A percentile compares a stretch with the other conserved stretches of the same genome.
Evolutionary conservation across 1,139 yeast genomes (phyloP).

Genomic region (Hansenula anomala): DNA sequence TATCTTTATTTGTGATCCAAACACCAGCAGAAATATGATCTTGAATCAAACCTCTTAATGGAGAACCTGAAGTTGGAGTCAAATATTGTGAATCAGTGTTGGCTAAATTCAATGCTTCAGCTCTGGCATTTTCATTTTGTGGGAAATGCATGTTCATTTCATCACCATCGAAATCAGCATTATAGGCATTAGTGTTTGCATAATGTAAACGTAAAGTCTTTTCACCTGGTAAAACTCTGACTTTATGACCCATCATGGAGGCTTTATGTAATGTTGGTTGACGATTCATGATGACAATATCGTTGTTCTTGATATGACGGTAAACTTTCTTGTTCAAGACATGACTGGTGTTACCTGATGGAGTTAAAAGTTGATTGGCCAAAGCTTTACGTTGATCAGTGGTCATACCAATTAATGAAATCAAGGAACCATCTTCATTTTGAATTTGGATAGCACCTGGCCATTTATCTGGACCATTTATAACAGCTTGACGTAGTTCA

Average conservation of each 20-base stretch:
- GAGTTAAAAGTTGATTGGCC: constrained; percentile 92
- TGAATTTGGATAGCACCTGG: constrained; percentile 98
- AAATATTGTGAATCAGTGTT: constrained; percentile 96
- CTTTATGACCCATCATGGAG: constrained; percentile 99
- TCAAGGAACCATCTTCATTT: constrained; percentile 89
- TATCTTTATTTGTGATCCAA: constrained; percentile 91
- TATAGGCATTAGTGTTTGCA: constrained; percentile 98
- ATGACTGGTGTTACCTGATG: constrained; percentile 46
- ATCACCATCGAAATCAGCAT: constrained; percentile 99
- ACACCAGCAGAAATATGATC: constrained; percentile 99
- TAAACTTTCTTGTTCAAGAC: constrained; percentile 87
- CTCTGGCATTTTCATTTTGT: constrained; percentile 95
- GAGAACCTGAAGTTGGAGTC: constrained; percentile 97
- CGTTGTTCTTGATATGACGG: constrained; percentile 91
- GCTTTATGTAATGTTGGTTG: constrained; percentile 99
- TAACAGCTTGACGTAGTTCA: constrained; percentile 89
- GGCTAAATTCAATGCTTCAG: constrained; percentile 93
- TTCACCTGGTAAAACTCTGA: constrained; percentile 94
- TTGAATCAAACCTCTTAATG: constrained; percentile 97
- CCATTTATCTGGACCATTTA: constrained; percentile 97
- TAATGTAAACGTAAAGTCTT: constrained; percentile 95
- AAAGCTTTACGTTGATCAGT: constrained; percentile 92
- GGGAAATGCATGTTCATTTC: constrained; percentile 99
- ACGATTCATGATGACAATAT: constrained; percentile 96
- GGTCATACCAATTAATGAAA: constrained; percentile 84